phyloP scores from a whole-genome alignment of 305 asterid species.

The Solanum hybrid region DNA sequence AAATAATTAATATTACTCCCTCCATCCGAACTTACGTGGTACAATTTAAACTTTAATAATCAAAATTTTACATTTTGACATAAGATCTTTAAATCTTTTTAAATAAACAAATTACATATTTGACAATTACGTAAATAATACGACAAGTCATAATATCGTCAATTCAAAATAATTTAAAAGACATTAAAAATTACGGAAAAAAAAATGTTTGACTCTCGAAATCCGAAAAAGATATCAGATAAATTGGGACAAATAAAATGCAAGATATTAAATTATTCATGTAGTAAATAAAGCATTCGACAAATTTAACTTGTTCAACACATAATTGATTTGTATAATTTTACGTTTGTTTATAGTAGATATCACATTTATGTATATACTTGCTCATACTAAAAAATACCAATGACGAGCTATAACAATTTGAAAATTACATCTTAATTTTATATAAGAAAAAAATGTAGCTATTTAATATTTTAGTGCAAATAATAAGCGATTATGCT shows the following conservation, averaged over 20 bases:
- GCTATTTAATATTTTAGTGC: background rate
- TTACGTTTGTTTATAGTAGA: background rate
- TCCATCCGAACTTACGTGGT: background rate
- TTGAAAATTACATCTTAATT: background rate
- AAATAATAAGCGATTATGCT: background rate
- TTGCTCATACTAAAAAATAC: background rate
- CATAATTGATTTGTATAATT: background rate
- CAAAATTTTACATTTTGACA: background rate
- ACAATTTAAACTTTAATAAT: background rate
- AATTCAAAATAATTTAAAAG: background rate
- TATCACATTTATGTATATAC: background rate
- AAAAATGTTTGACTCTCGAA: background rate
- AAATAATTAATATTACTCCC: background rate
- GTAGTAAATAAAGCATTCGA: background rate
- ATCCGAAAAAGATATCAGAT: background rate
- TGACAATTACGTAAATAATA: background rate
- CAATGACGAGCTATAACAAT: background rate
- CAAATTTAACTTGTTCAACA: background rate
- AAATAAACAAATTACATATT: background rate
- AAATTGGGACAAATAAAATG: background rate
- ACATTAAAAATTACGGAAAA: background rate
- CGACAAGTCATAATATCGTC: background rate
- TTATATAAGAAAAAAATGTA: background rate
- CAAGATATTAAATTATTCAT: background rate
- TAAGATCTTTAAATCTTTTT: background rate